Evolutionary conservation across 2,329 filamentous ascomycete species (phyloP), one percentile per base, ranked within the genome.

Genomic region (Fusarium foetens): DNA sequence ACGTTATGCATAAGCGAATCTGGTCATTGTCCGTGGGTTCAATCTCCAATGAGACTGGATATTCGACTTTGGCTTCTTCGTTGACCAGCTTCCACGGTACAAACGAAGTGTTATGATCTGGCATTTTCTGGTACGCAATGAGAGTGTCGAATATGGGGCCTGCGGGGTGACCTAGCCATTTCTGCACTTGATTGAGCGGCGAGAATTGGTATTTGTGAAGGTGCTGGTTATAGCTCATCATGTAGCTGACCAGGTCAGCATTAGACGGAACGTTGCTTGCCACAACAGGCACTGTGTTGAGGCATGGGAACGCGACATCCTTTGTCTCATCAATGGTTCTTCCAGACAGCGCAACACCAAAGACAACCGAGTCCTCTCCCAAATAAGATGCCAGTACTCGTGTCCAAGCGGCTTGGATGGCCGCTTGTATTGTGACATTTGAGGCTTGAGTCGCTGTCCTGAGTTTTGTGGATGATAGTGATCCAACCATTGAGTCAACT

Each of bases 271-370:
- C 78, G 23, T 92, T 86, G 27, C 84, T 79, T n/a, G 89, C 88
- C 16, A 91, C 80, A 2, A 96, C 86, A 0, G 95, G 95, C 5
- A 97, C 80, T 1, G 94, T 97, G 1, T 92, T 91, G 61, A 98
- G 89, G 77, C 93, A 95, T 1, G 95, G 95, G 57, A 98, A 93
- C 0, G 89, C 86, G 8, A 88, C 86, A 10, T 85, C 78, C 23
- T 87, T 84, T 0, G 90, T 89, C n/a, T 86, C 83, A 8, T 91
- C 86, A 1, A 86, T 86, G 7, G 87, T 90, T 38, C 94, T 86
- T 2, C 94, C 94, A 13, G 95, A 95, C 12, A 97, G 84, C 1
- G 95, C 93, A 19, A 93, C 86, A 0, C 95, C 95, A 78, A 96
- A 97, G 0, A 91, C 91, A 1, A 96, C 90, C 10, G 86, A 86